Percentiles rank a stretch among this genome's conserved stretches.
Conservation (phyloP, 2,329 filamentous ascomycete genomes). For the Ophiostoma ips region DNA sequence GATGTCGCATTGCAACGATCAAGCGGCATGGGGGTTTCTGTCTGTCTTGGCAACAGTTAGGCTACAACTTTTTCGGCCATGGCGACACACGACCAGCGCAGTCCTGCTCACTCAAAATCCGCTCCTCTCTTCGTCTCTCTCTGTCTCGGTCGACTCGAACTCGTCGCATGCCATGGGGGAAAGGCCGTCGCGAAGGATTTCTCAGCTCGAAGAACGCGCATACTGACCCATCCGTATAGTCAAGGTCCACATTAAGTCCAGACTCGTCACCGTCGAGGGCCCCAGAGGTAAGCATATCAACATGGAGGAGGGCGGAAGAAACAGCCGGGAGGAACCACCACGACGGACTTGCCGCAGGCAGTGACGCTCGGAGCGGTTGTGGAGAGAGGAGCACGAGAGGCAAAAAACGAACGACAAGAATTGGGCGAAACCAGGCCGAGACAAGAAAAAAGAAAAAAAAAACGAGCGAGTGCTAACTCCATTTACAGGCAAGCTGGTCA, state of each 20-base stretch:
- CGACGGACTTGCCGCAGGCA: not conserved
- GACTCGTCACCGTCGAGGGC: slow-evolving; percentile 92
- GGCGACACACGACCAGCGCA: too few relatives aligned
- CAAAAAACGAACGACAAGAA: not conserved
- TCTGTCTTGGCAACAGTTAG: too few relatives aligned
- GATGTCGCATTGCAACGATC: too few relatives aligned
- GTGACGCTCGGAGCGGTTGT: too few relatives aligned
- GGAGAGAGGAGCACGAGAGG: too few relatives aligned
- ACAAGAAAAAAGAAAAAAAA: not conserved
- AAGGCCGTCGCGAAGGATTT: not conserved
- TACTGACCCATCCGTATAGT: slow-evolving; percentile 44
- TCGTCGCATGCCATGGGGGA: not conserved
- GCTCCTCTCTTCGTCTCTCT: not conserved
- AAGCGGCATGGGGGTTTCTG: too few relatives aligned
- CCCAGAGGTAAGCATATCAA: slow-evolving; percentile 55
- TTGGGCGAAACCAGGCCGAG: too few relatives aligned
- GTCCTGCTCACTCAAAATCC: too few relatives aligned
- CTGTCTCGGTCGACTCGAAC: not conserved
- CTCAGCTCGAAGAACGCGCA: not conserved
- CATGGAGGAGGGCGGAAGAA: not conserved
- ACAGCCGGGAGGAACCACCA: not conserved
- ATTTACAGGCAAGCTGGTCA: slow-evolving; percentile 70
- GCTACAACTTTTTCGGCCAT: too few relatives aligned
- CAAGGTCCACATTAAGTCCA: slow-evolving; percentile 95
- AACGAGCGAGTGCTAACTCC: not conserved